Base-by-base conservation (phyloP, 306 rosid species). In the Cucurbita moschata region DNA sequence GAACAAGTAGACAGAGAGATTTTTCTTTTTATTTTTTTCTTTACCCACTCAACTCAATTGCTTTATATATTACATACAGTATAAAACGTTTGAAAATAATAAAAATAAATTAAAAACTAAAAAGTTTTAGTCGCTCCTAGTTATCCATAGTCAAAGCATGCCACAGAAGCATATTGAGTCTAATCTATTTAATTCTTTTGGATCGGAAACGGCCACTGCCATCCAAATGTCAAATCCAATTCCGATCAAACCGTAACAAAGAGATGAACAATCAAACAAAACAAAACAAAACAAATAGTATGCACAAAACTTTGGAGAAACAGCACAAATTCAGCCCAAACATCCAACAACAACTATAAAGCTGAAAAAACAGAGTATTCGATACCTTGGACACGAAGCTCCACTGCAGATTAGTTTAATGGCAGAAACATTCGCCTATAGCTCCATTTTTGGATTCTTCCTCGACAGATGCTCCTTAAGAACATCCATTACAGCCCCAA, bases 401-500 rank as follows among this genome's bases (percentile, higher is more conserved):
- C 2, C 0, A 35, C 44, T 6, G 44, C 9, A 60, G 10, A 60
- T 61, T 61, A 37, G 14, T 37, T 37, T 5, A 7, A 50, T 50
- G 54, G 54, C n/a, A 21, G 9, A 23, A 23, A 26, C 30, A 26
- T 26, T 26, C 5, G 39, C 62, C 16, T 60, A 60, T 60, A 3
- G 14, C 19, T 15, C 21, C 2, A 30, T 11, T 5, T 59, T 59
- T 1, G 9, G 40, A 61, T 2, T 37, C 67, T 37, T 61, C 67
- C 23, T 16, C 68, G 2, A 62, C 21, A 62, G 11, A 38, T 38
- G 47, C 1, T 62, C 72, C 38, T 66, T 66, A 5, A 66, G 30
- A 19, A 66, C 72, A 44, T 66, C 72, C 72, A 66, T 66, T 10
- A 66, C 72, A 35, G 53, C 54, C 38, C 72, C 72, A 12, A 66